Base-by-base conservation (phyloP, 768 basidiomycete species). In the Chiua virens region DNA sequence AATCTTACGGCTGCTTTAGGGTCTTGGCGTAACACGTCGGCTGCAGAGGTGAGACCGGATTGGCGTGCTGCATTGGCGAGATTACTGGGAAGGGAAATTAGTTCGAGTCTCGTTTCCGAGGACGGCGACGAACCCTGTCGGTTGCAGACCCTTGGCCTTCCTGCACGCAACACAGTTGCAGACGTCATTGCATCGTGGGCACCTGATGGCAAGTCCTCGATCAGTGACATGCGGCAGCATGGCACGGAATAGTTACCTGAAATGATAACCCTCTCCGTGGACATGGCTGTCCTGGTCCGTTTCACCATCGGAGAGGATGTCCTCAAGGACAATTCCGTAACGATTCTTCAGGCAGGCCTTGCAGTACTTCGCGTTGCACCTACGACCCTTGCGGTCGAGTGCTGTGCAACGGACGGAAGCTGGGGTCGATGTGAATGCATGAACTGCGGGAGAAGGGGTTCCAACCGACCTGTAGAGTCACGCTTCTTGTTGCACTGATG, bases 401-500 rank as follows among this genome's bases (percentile, higher is more conserved):
- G 59, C 52, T 2, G 78, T 78, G 51, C 77, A 78, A 13, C 64
- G 73, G 20, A 76, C 21, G 27, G 58, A 54, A n/a, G 54, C 75
- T 77, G 42, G 18, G 21, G 5, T 7, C 32, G 11, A 51, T 39
- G 37, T 58, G 34, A 64, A 52, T 37, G 41, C 15, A 50, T 14
- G 35, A 5, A 32, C 42, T 49, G 42, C 41, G 21, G 48, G 17
- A 46, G 18, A 14, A 32, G n/a, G 22, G 30, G n/a, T 3, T 28
- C 21, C 49, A 27, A 61, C 75, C 45, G 41, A 85, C 87, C 70
- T 41, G 70, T 61, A 25, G 65, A 61, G 56, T 81, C 81, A 45
- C 81, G 80, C 57, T 84, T 86, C 62, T 77, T 78, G 54, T 74
- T 75, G 67, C 89, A 89, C 60, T 89, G 87, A 64, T 89, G 89